Percentiles rank a stretch among this genome's conserved stretches.
Conservation (phyloP, 2,329 filamentous ascomycete species). For the Lasiodiplodia sp. region DNA sequence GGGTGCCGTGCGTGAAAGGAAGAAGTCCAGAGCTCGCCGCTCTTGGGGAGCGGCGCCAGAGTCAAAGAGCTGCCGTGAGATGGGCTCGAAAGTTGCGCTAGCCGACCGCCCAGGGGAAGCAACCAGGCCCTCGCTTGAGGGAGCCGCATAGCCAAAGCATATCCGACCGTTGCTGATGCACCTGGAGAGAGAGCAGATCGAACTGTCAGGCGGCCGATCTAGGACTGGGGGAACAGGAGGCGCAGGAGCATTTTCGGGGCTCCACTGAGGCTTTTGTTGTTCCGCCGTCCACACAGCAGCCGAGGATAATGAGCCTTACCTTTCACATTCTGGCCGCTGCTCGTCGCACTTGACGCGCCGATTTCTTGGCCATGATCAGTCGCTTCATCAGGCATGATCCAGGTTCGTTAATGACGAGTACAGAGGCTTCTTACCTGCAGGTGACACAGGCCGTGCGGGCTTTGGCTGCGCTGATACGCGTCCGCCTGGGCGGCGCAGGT, state of each 20-base stretch:
- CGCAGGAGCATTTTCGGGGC: not conserved
- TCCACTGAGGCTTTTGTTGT: conserved; percentile 4
- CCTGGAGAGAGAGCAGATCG: not conserved
- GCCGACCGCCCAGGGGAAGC: not conserved
- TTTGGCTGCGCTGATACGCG: conserved; percentile 16
- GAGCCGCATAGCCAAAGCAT: conserved; percentile 39
- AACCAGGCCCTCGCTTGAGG: not conserved
- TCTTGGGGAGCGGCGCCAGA: conserved; percentile 32
- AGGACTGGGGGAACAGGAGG: not conserved
- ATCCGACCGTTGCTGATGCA: conserved; percentile 42
- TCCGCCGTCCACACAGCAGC: not conserved
- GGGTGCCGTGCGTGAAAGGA: conserved; percentile 47
- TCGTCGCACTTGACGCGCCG: conserved; percentile 49
- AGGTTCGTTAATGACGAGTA: not conserved
- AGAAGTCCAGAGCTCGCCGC: conserved; percentile 46
- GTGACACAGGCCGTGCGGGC: conserved; percentile 20
- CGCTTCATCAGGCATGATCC: not conserved
- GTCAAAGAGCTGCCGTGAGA: conserved; percentile 15
- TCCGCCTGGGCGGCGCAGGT: not conserved
- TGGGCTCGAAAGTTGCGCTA: conserved; percentile 22
- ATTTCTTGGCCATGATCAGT: conserved; percentile 32
- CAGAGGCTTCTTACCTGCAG: conserved; percentile 27
- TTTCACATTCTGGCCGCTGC: conserved; percentile 48
- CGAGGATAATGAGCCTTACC: conserved; percentile 32
- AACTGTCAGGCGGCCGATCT: not conserved